phyloP scores from a whole-genome alignment of 805 yeast species.

The Metschnikowia vanudenii region DNA sequence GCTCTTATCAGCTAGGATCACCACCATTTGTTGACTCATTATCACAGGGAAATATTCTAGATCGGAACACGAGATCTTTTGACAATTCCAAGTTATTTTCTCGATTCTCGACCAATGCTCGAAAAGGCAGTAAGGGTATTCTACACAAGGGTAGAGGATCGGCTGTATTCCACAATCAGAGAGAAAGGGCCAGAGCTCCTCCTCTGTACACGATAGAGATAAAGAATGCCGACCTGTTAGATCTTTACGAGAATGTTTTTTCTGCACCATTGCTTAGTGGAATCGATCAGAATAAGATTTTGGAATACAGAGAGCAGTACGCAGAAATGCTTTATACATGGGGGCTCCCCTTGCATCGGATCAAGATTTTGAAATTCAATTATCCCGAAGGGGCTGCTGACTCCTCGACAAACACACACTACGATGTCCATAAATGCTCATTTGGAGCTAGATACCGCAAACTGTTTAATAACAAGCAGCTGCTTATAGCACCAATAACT shows the following conservation, averaged over 20 bases:
- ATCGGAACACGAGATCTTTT: slow-evolving; percentile 6
- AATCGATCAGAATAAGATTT: slow-evolving; percentile 36
- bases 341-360: slow-evolving; percentile 80
- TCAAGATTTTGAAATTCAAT: slow-evolving; percentile 74
- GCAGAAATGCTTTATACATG: slow-evolving; percentile 75
- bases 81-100: slow-evolving; percentile 8
- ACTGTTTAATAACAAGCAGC: slow-evolving; percentile 21
- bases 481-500: slow-evolving; percentile 26
- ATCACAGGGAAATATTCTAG: slow-evolving; percentile 2
- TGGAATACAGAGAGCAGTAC: slow-evolving; percentile 59
- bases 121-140: slow-evolving; percentile 11
- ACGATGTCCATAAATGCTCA: slow-evolving; percentile 35
- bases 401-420: slow-evolving; percentile 18
- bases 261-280: slow-evolving; percentile 41
- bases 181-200: slow-evolving; percentile 14
- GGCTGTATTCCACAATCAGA: background rate
- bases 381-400: slow-evolving; percentile 28
- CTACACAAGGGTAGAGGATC: slow-evolving; percentile 4
- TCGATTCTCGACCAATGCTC: background rate
- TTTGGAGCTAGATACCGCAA: slow-evolving; percentile 30
- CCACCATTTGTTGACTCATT: slow-evolving; percentile 8
- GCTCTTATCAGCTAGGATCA: slow-evolving; percentile 6
- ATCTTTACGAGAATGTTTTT: slow-evolving; percentile 44
- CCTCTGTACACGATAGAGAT: slow-evolving; percentile 45
- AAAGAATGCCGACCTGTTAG: slow-evolving; percentile 43